Percentiles rank a stretch among this genome's conserved stretches.
phyloP scores from a whole-genome alignment of 2,329 filamentous ascomycete genomes.

The Penicillium sp. region DNA sequence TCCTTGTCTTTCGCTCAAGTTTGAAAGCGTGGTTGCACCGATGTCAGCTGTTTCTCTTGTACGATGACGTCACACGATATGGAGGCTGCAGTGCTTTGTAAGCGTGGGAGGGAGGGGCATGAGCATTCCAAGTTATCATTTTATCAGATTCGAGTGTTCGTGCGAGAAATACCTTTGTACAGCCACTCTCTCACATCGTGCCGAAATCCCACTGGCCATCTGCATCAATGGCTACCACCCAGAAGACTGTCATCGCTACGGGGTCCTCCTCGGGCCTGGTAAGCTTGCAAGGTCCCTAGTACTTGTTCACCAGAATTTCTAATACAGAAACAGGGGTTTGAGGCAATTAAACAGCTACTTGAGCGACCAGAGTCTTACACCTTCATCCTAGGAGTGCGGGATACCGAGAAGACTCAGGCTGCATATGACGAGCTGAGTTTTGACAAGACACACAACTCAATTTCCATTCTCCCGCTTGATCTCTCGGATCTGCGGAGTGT shows the following conservation, averaged over 20 bases:
- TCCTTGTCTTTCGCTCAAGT: too few relatives aligned
- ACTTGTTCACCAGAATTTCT: constrained; percentile 2
- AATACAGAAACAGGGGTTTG: constrained; percentile 22
- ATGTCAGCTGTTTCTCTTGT: too few relatives aligned
- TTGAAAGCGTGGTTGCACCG: too few relatives aligned
- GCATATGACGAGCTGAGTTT: constrained; percentile 21
- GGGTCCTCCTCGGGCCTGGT: constrained; percentile 23
- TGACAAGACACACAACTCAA: constrained; percentile 19
- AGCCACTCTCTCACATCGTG: too few relatives aligned
- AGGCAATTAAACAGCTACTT: constrained; percentile 25
- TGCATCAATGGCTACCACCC: constrained; percentile 12
- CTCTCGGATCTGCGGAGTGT: constrained; percentile 22
- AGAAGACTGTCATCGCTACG: constrained; percentile 22
- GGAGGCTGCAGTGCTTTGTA: background rate
- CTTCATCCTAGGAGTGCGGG: constrained; percentile 25
- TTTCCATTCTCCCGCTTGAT: constrained; percentile 22
- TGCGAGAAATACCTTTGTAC: background rate
- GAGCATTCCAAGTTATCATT: background rate
- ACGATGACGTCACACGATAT: too few relatives aligned
- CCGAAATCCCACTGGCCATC: too few relatives aligned
- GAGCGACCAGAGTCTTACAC: constrained; percentile 21
- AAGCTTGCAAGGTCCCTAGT: background rate
- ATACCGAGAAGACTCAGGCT: constrained; percentile 16
- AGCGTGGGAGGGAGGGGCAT: background rate
- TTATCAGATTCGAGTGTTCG: background rate